A percentile compares a stretch with the other conserved stretches of the same genome.
These are phyloP conservation scores for Angomonas deanei DNA, from an alignment of 208 protist species.

Conservation along the genomic window DNA sequence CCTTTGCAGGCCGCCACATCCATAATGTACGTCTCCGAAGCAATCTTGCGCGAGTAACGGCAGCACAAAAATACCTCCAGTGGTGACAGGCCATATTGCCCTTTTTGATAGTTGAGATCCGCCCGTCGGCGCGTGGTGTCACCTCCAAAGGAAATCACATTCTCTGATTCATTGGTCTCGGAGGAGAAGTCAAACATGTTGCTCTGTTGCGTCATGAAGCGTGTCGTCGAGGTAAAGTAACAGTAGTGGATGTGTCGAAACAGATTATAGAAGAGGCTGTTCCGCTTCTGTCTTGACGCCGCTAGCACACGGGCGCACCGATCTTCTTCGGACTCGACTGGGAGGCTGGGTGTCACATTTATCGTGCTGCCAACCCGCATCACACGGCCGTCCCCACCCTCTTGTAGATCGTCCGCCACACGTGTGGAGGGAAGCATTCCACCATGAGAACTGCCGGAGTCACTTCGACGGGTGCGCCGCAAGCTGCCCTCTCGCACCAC, in stretches of 20 bases:
- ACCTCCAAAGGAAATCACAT: constrained; percentile 21
- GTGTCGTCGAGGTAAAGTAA: constrained; percentile 9
- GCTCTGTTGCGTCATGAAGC: background rate
- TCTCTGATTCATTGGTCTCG: background rate
- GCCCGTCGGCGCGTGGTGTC: constrained; percentile 8
- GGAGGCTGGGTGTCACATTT: background rate
- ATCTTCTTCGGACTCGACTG: constrained; percentile 5
- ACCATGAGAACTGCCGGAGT: too few species aligned
- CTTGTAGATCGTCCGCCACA: too few species aligned
- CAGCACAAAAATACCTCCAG: constrained; percentile 68
- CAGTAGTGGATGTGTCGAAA: constrained; percentile 40
- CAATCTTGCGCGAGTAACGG: constrained; percentile 56
- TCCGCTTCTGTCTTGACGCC: constrained; percentile 28
- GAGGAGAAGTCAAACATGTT: background rate
- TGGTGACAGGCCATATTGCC: constrained; percentile 53
- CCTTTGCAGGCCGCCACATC: constrained; percentile 58
- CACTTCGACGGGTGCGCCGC: too few species aligned
- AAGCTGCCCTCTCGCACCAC: too few species aligned
- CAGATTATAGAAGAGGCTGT: constrained; percentile 38
- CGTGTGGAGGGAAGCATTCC: too few species aligned
- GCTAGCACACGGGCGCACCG: constrained; percentile 25
- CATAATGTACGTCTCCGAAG: constrained; percentile 74
- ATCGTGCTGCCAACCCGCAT: too few species aligned
- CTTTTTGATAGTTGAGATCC: constrained; percentile 38
- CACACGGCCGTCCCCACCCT: too few species aligned